phyloP scores from a whole-genome alignment of 495 filamentous ascomycete species.

The Thermochaetoides thermophila region DNA sequence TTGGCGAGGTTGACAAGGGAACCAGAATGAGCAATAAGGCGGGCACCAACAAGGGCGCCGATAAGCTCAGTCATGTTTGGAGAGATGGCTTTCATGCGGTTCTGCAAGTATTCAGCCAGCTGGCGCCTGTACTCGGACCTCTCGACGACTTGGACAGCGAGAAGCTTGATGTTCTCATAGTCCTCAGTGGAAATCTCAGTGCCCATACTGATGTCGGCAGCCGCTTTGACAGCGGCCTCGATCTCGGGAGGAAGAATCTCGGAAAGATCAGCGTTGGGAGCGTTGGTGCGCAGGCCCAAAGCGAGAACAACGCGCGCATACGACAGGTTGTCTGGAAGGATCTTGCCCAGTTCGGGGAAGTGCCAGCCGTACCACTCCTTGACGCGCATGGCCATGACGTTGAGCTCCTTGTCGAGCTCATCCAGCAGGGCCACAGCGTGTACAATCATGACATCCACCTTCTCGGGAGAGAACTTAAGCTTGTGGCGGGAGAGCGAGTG shows the following conservation, averaged over 20 bases:
- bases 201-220: constrained; percentile 94
- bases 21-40: constrained; percentile 89
- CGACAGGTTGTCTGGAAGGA: constrained; percentile 94
- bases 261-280: constrained; percentile 59
- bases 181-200: constrained; percentile 88
- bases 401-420: constrained; percentile 96
- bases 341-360: constrained; percentile 93
- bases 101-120: constrained; percentile 73
- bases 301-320: constrained; percentile 74
- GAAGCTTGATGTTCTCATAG: constrained; percentile 72
- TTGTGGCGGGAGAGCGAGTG: constrained; percentile 97
- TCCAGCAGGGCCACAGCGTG: constrained; percentile 90
- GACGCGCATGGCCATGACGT: constrained; percentile 95
- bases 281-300: constrained; percentile 76
- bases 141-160: constrained; percentile 84
- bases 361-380: constrained; percentile 99
- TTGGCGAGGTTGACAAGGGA: constrained; percentile 94
- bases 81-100: constrained; percentile 93
- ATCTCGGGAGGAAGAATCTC: constrained; percentile 96
- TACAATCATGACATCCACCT: constrained; percentile 99
- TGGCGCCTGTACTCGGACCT: constrained; percentile 82
- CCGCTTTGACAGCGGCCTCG: constrained; percentile 77
- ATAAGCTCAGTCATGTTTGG: constrained; percentile 91
- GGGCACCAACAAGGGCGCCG: constrained; percentile 85
- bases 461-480: constrained; percentile 96